Percentiles rank a stretch among this genome's conserved stretches.
phyloP scores from a whole-genome alignment of 495 filamentous ascomycete genomes.

The Cercophora newfieldiana region DNA sequence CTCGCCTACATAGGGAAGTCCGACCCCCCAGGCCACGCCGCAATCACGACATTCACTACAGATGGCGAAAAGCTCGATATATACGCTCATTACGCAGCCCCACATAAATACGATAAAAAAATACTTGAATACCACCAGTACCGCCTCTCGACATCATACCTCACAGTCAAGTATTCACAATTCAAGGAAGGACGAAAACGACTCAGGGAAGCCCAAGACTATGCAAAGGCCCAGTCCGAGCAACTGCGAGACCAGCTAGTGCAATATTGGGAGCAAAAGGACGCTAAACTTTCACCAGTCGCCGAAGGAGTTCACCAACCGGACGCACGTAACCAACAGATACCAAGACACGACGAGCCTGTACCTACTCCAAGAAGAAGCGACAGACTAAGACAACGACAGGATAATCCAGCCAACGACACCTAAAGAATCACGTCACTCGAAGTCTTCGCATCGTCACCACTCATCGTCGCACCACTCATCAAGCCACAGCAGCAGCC shows the following conservation, averaged over 20 bases:
- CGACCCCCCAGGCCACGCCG: conserved; percentile 28
- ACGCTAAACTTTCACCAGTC: conserved; percentile 19
- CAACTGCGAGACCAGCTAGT: background rate
- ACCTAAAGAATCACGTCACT: background rate
- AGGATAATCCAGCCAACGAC: conserved; percentile 5
- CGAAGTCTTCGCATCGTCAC: conserved; percentile 1
- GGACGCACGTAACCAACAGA: conserved; percentile 23
- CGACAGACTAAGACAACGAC: conserved; percentile 24
- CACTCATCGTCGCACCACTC: no score
- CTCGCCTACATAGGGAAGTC: conserved; percentile 7
- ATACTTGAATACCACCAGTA: conserved; percentile 33
- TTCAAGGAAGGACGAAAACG: conserved; percentile 24
- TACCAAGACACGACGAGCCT: conserved; percentile 24
- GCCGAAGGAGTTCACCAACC: conserved; percentile 25
- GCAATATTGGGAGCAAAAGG: background rate
- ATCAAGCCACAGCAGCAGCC: no score
- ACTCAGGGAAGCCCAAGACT: conserved; percentile 31
- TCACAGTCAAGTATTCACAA: conserved; percentile 22
- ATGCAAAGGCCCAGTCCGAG: conserved; percentile 26
- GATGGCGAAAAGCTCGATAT: conserved; percentile 30
- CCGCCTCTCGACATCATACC: conserved; percentile 22
- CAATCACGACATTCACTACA: conserved; percentile 33
- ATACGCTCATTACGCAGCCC: conserved; percentile 31
- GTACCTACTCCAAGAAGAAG: no score
- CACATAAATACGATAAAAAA: conserved; percentile 21